Conservation (phyloP, 805 yeast genomes). For the Candida golubevii region DNA sequence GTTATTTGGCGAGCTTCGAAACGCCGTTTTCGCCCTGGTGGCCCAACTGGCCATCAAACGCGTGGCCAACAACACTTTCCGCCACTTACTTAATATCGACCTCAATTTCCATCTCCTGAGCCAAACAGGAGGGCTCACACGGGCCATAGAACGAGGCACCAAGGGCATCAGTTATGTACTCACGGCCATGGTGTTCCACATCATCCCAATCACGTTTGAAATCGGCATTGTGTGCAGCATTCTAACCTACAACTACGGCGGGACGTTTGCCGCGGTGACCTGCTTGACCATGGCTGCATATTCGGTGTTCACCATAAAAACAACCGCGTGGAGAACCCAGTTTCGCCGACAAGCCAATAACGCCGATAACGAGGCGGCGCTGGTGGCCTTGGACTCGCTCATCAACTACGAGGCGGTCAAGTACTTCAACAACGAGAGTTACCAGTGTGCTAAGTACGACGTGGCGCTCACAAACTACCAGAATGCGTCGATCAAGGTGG, state of each 20-base stretch:
- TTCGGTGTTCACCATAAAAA: constrained; percentile 78
- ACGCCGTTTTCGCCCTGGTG: constrained; percentile 92
- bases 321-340: constrained; percentile 94
- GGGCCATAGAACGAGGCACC: constrained; percentile 97
- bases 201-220: constrained; percentile 87
- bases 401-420: constrained; percentile 94
- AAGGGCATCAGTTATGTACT: constrained; percentile 93
- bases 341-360: constrained; percentile 83
- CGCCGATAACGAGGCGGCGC: constrained; percentile 95
- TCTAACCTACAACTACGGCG: constrained; percentile 87
- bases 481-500: constrained; percentile 70
- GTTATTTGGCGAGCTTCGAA: constrained; percentile 87
- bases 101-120: constrained; percentile 83
- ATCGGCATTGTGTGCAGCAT: constrained; percentile 91
- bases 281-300: constrained; percentile 85
- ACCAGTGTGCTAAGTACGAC: constrained; percentile 78
- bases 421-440: constrained; percentile 85
- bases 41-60: constrained; percentile 90
- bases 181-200: constrained; percentile 96
- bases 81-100: constrained; percentile 78
- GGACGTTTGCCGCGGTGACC: constrained; percentile 84
- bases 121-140: constrained; percentile 93
- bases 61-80: constrained; percentile 85
- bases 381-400: constrained; percentile 88
- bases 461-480: constrained; percentile 69